Conservation (phyloP, 176 grass and related monocot species). For the Neostapfia colusana region DNA sequence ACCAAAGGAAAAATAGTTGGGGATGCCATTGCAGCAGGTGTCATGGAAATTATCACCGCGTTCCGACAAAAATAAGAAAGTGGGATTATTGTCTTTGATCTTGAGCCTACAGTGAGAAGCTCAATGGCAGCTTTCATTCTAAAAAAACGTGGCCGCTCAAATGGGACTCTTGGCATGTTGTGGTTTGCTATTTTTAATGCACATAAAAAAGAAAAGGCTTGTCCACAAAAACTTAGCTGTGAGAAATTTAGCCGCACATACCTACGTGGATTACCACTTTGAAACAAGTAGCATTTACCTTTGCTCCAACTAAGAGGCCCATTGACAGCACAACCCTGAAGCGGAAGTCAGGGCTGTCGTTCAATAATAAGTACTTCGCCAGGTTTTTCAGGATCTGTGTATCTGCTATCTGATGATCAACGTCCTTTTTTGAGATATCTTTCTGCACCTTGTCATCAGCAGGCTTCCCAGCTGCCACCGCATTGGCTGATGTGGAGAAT, state of each 20-base stretch:
- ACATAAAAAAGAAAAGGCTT: constrained; percentile 24
- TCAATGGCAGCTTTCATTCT: constrained; percentile 13
- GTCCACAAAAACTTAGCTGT: not conserved
- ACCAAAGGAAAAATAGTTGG: not conserved
- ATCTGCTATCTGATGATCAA: constrained; percentile 78
- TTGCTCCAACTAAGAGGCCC: constrained; percentile 85
- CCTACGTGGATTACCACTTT: not conserved
- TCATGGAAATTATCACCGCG: not conserved
- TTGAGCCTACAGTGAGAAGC: not conserved
- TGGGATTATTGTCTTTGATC: constrained; percentile 2
- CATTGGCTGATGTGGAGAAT: constrained; percentile 82
- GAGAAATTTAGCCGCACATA: not conserved
- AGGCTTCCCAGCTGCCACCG: constrained; percentile 42
- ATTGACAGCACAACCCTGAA: constrained; percentile 74
- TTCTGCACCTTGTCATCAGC: constrained; percentile 55
- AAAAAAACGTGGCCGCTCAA: not conserved
- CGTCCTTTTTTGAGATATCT: constrained; percentile 51
- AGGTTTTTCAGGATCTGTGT: constrained; percentile 75
- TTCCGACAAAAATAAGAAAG: not conserved
- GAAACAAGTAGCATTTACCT: constrained; percentile 58
- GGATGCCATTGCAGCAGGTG: not conserved
- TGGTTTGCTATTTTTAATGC: not conserved
- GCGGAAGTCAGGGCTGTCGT: constrained; percentile 85
- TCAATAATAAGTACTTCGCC: constrained; percentile 73
- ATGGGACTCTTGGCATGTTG: constrained; percentile 7